Percentiles rank a stretch among this genome's conserved stretches.
These are phyloP conservation scores for Boletus rubroflammeus DNA, from an alignment of 768 basidiomycete genomes.

Conservation along the genomic window DNA sequence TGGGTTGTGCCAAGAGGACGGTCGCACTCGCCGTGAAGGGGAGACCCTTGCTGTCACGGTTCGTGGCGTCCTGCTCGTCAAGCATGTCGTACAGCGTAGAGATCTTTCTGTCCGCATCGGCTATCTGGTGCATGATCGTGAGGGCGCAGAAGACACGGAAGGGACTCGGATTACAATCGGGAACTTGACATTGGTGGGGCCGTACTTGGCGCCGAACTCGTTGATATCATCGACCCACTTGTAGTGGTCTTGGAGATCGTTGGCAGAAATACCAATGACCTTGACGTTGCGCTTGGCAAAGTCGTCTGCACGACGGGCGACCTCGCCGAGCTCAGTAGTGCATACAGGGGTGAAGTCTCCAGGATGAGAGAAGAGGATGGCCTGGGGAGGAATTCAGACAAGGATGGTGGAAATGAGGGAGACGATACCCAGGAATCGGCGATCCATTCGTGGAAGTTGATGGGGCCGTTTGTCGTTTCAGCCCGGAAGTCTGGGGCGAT, in stretches of 20 bases:
- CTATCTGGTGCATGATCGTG: constrained; percentile 56
- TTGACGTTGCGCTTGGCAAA: constrained; percentile 89
- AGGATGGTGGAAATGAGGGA: neutral
- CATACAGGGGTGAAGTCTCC: constrained; percentile 92
- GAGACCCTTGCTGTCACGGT: constrained; percentile 78
- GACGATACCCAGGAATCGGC: constrained; percentile 76
- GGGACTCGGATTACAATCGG: constrained; percentile 63
- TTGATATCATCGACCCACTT: constrained; percentile 90
- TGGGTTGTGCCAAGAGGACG: neutral
- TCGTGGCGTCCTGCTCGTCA: constrained; percentile 92
- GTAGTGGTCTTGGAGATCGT: constrained; percentile 78
- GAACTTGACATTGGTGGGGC: constrained; percentile 76
- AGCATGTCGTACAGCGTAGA: constrained; percentile 93
- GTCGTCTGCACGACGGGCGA: constrained; percentile 81
- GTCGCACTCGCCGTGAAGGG: constrained; percentile 74
- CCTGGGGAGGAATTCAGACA: constrained; percentile 40
- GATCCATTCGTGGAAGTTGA: constrained; percentile 94
- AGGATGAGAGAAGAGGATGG: constrained; percentile 90
- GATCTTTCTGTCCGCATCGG: constrained; percentile 83
- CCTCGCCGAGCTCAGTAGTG: constrained; percentile 97
- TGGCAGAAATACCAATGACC: constrained; percentile 91
- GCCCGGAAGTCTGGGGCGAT: constrained; percentile 92
- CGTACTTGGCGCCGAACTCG: constrained; percentile 65
- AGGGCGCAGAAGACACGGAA: constrained; percentile 3
- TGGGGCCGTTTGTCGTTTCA: constrained; percentile 78